A percentile compares a stretch with the other conserved stretches of the same genome.
Evolutionary conservation across 129 eudicot genomes (phyloP).

Genomic region (Flaveria ramosissima): DNA sequence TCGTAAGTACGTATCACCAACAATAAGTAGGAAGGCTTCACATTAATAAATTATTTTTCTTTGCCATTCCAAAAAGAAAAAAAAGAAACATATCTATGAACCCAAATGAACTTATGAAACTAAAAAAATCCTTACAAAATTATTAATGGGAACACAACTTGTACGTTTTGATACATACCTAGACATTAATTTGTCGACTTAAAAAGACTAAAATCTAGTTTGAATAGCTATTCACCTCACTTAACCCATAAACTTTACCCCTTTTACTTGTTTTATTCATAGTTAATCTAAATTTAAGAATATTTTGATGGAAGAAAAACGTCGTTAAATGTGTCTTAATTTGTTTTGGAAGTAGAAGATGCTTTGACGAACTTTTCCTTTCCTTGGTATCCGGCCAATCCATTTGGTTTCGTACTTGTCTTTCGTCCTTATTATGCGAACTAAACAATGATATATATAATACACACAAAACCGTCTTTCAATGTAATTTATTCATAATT

Average conservation of each 20-base stretch:
- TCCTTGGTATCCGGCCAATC: conserved; percentile 37
- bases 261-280: background rate
- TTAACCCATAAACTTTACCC: background rate
- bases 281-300: background rate
- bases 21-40: no score
- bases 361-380: conserved; percentile 36
- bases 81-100: no score
- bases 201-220: no score
- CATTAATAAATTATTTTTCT: no score
- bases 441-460: conserved; percentile 30
- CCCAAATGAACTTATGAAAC: no score
- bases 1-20: no score
- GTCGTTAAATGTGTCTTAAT: conserved; percentile 33
- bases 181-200: no score
- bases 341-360: conserved; percentile 49
- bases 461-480: conserved; percentile 39
- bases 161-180: no score
- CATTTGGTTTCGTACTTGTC: conserved; percentile 41
- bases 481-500: conserved; percentile 22
- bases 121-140: no score
- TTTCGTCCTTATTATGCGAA: conserved; percentile 27
- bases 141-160: no score
- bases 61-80: no score
- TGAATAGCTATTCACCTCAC: background rate
- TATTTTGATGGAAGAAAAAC: conserved; percentile 10